Percentiles rank a stretch among this genome's conserved stretches.
Evolutionary conservation across 768 basidiomycete genomes (phyloP).

Genomic region (Mycena capillaripes): DNA sequence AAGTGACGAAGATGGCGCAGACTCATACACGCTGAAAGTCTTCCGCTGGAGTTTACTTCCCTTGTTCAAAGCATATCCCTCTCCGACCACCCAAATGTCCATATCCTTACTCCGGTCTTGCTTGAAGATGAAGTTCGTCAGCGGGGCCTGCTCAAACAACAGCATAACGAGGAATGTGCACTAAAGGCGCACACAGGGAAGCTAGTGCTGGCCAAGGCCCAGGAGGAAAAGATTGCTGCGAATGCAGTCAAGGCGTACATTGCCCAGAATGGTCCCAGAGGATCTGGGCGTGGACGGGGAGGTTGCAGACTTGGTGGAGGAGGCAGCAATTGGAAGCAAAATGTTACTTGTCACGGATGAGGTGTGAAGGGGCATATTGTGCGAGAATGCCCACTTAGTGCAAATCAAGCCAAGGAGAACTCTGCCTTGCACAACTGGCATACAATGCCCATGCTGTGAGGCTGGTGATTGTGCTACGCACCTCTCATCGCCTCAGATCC

Average conservation of each 20-base stretch:
- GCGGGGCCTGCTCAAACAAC: background rate
- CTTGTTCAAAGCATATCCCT: background rate
- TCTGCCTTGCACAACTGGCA: background rate
- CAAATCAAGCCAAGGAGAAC: background rate
- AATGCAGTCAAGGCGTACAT: background rate
- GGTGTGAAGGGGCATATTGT: background rate
- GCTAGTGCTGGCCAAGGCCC: background rate
- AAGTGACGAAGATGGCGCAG: too few relatives aligned
- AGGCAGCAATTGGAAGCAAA: background rate
- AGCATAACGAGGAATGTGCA: background rate
- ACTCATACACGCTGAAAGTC: background rate
- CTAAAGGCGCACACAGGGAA: background rate
- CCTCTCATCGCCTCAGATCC: too few relatives aligned
- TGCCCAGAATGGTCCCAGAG: background rate
- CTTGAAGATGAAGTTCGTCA: background rate
- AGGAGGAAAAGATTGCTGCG: background rate
- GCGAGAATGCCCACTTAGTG: background rate
- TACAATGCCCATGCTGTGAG: background rate
- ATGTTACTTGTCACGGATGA: background rate
- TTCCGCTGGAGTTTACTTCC: background rate
- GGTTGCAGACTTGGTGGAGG: background rate
- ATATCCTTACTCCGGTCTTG: background rate
- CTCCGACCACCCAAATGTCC: background rate
- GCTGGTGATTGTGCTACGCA: too few relatives aligned
- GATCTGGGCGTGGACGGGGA: background rate